Evolutionary conservation across 371 early-diverging fungal genomes (phyloP).

Genomic region (Basidiobolus meristosporus): DNA sequence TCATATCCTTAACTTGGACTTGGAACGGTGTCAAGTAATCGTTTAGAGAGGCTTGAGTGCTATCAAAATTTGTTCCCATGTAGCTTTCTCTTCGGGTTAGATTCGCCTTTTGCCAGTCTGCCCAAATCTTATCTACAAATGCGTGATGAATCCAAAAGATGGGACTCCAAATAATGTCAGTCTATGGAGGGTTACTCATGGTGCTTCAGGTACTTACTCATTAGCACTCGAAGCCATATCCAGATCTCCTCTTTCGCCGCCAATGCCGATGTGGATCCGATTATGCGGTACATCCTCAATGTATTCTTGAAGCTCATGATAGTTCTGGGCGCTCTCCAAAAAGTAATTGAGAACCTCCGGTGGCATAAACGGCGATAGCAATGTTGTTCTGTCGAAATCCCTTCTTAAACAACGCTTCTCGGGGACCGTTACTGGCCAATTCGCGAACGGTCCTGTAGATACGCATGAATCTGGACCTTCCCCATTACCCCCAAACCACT

Average conservation of each 20-base stretch:
- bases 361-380: too few species aligned
- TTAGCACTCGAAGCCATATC: conserved; percentile 13
- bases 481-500: conserved; percentile 9
- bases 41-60: too few species aligned
- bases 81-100: too few species aligned
- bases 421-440: conserved; percentile 1
- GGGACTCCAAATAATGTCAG: too few species aligned
- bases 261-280: conserved; percentile 16
- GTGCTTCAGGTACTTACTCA: too few species aligned
- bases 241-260: conserved; percentile 22
- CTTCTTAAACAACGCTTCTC: too few species aligned
- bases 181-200: too few species aligned
- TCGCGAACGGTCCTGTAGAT: conserved; percentile 5
- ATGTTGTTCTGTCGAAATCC: too few species aligned
- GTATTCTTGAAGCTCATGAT: conserved; percentile 10
- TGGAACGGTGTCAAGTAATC: too few species aligned
- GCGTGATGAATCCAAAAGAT: conserved; percentile 34
- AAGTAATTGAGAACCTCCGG: conserved; percentile 12
- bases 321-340: conserved; percentile 9
- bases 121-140: conserved; percentile 9
- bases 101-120: not conserved
- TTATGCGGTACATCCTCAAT: conserved; percentile 23
- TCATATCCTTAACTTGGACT: conserved; percentile 2
- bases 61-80: too few species aligned
- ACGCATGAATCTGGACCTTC: conserved; percentile 6